Conservation (phyloP, 306 rosid species). For the Quercus glauca region DNA sequence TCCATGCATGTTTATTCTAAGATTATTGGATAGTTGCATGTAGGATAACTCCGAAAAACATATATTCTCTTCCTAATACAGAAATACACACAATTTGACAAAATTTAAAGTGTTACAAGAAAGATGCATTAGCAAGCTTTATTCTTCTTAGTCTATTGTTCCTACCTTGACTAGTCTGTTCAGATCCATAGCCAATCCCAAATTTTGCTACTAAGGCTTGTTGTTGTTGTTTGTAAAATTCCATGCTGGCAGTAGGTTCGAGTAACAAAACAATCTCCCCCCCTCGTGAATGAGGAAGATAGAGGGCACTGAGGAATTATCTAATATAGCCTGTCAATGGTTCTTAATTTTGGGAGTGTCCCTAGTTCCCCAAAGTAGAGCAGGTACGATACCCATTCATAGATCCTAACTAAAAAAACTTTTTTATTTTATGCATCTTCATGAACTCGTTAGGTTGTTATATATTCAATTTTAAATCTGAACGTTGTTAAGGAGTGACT, state of each 20-base stretch:
- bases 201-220: too few relatives aligned
- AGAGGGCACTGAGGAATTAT: background rate
- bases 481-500: too few relatives aligned
- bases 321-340: background rate
- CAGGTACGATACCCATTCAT: background rate
- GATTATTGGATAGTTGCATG: background rate
- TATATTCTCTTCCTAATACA: background rate
- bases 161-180: too few relatives aligned
- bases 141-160: background rate
- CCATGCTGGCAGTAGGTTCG: background rate
- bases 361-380: background rate
- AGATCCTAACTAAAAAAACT: background rate
- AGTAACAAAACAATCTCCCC: background rate
- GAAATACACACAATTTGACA: background rate
- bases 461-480: background rate
- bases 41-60: background rate
- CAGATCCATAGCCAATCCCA: too few relatives aligned
- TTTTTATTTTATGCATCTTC: background rate
- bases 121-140: background rate
- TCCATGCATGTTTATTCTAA: background rate
- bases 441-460: background rate
- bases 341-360: background rate
- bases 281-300: background rate
- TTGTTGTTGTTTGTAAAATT: background rate
- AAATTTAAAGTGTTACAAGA: background rate